Evolutionary conservation across 345 rosid species (phyloP).

Genomic region (Melaleuca alternifolia): DNA sequence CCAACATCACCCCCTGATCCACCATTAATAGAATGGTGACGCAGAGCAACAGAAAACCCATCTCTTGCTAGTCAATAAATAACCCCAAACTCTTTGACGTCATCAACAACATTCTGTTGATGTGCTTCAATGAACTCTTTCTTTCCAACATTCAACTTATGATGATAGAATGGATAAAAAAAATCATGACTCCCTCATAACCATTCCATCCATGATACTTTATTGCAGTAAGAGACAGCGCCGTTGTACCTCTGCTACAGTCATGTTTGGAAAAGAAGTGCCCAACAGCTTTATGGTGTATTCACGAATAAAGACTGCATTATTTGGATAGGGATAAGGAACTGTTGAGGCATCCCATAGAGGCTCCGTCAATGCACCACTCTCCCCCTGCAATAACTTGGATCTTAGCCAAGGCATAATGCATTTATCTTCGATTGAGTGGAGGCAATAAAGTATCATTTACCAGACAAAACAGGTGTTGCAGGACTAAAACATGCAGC

Average conservation of each 20-base stretch:
- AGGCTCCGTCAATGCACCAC: constrained; percentile 75
- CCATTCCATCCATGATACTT: not conserved
- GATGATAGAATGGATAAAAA: not conserved
- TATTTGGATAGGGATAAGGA: constrained; percentile 64
- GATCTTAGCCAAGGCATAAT: not conserved
- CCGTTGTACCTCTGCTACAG: constrained; percentile 56
- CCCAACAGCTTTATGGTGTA: constrained; percentile 87
- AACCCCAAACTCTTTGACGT: not conserved
- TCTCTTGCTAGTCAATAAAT: not conserved
- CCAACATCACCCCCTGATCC: not conserved
- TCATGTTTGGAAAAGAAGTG: constrained; percentile 96
- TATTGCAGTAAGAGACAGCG: not conserved
- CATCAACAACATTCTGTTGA: not conserved
- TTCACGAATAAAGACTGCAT: constrained; percentile 73
- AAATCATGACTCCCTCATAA: not conserved
- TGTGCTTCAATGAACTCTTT: not conserved
- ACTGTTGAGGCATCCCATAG: constrained; percentile 84
- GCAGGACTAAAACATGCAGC: constrained; percentile 86
- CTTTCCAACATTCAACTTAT: not conserved
- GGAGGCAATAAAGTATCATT: not conserved
- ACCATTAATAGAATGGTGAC: not conserved
- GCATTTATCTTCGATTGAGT: not conserved
- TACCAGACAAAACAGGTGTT: constrained; percentile 86
- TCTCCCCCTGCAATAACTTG: constrained; percentile 51
- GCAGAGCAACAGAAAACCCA: not conserved